Conservation (phyloP, 176 grass and related monocot genomes). For the Avena insularis region DNA sequence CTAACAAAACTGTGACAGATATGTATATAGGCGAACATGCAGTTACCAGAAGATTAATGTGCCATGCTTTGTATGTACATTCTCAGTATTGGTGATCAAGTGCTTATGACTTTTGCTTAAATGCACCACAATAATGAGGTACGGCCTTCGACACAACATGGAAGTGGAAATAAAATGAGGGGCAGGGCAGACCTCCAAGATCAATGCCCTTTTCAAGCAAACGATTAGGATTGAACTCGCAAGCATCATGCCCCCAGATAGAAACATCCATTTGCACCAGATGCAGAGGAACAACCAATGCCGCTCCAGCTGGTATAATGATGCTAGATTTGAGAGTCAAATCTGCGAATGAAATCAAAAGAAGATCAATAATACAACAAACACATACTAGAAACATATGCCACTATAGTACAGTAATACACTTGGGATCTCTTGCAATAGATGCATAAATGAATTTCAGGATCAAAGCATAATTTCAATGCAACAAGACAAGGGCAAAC, state of each 20-base stretch:
- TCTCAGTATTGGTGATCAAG: constrained; percentile 5
- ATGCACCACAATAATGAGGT: constrained; percentile 12
- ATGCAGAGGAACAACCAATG: constrained; percentile 83
- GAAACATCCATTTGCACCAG: constrained; percentile 82
- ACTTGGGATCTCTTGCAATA: constrained; percentile 27
- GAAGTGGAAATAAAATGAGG: constrained; percentile 18
- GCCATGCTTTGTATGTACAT: neutral
- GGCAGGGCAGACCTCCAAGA: constrained; percentile 52
- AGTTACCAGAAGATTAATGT: constrained; percentile 3
- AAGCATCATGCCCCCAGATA: constrained; percentile 79
- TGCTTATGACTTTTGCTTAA: neutral
- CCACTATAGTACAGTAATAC: neutral
- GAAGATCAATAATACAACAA: constrained; percentile 14
- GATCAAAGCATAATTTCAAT: constrained; percentile 12
- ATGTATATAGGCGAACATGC: neutral
- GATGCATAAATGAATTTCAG: constrained; percentile 3
- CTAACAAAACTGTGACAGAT: constrained; percentile 15
- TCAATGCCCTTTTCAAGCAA: constrained; percentile 58
- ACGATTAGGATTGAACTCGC: constrained; percentile 71
- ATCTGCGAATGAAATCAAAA: constrained; percentile 56
- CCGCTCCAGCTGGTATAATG: constrained; percentile 73
- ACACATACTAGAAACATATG: constrained; percentile 21
- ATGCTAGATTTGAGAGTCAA: constrained; percentile 61
- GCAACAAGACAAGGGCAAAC: neutral
- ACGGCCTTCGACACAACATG: constrained; percentile 14